A percentile compares a stretch with the other conserved stretches of the same genome.
These are phyloP conservation scores for Magnolia kwangsiensis DNA, from an alignment of 164 flowering plant genomes.

Conservation along the genomic window DNA sequence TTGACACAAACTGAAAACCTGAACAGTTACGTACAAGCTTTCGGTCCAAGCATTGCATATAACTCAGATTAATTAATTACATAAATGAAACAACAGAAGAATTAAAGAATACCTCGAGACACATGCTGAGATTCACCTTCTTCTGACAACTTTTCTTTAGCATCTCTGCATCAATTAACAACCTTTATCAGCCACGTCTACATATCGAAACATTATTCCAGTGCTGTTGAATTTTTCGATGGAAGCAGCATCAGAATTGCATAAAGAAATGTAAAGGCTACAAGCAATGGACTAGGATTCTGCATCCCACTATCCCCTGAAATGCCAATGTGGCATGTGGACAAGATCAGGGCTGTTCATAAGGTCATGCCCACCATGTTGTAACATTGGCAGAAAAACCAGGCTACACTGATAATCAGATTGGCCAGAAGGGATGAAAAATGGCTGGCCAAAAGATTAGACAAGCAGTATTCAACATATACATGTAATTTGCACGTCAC, in stretches of 20 bases:
- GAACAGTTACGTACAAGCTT: no score
- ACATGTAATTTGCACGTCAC: background rate
- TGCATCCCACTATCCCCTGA: background rate
- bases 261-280: background rate
- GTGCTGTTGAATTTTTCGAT: background rate
- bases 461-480: background rate
- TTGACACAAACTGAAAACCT: no score
- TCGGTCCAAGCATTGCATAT: no score
- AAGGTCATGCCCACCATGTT: background rate
- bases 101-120: slow-evolving; percentile 39
- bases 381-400: background rate
- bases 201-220: background rate
- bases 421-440: background rate
- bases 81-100: background rate
- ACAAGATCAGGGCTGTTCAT: background rate
- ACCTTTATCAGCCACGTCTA: slow-evolving; percentile 10
- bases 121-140: slow-evolving; percentile 33
- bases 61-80: no score
- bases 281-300: background rate
- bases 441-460: background rate
- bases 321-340: background rate
- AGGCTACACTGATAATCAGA: background rate
- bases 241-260: no score
- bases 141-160: slow-evolving; percentile 43
- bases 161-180: slow-evolving; percentile 46